phyloP scores from a whole-genome alignment of 345 rosid genomes.

The Sisymbrium altissimum region DNA sequence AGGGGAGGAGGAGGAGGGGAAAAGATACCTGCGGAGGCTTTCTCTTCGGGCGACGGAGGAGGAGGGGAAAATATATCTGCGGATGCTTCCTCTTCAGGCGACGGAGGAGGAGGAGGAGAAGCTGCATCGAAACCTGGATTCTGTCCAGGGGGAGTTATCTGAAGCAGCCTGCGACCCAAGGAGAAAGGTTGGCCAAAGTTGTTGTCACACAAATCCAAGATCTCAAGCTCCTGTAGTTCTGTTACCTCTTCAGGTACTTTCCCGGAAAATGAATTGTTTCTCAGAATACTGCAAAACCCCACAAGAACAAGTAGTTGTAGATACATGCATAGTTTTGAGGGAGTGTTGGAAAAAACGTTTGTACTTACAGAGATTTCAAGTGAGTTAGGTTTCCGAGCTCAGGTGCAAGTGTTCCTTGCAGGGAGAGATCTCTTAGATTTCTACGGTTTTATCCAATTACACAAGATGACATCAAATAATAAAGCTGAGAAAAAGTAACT shows the following conservation, averaged over 20 bases:
- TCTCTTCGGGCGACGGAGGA: not conserved
- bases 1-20: not conserved
- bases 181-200: slow-evolving; percentile 66
- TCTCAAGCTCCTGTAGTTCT: slow-evolving; percentile 63
- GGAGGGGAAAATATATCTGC: not conserved
- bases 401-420: slow-evolving; percentile 67
- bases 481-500: not conserved
- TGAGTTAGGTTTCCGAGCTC: slow-evolving; percentile 56
- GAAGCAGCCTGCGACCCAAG: slow-evolving; percentile 32
- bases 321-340: not conserved
- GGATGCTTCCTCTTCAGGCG: not conserved
- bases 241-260: slow-evolving; percentile 66
- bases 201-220: slow-evolving; percentile 78
- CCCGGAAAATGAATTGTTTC: slow-evolving; percentile 81
- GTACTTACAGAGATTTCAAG: slow-evolving; percentile 71
- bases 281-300: slow-evolving; percentile 48
- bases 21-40: not conserved
- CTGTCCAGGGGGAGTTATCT: not conserved
- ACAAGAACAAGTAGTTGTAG: slow-evolving; percentile 2
- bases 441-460: not conserved
- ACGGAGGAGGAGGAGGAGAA: not conserved
- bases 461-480: not conserved
- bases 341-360: not conserved
- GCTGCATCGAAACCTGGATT: not conserved
- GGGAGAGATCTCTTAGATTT: slow-evolving; percentile 55